Evolutionary conservation across 257 asterid species (phyloP).

Genomic region (Scutellaria galericulata): DNA sequence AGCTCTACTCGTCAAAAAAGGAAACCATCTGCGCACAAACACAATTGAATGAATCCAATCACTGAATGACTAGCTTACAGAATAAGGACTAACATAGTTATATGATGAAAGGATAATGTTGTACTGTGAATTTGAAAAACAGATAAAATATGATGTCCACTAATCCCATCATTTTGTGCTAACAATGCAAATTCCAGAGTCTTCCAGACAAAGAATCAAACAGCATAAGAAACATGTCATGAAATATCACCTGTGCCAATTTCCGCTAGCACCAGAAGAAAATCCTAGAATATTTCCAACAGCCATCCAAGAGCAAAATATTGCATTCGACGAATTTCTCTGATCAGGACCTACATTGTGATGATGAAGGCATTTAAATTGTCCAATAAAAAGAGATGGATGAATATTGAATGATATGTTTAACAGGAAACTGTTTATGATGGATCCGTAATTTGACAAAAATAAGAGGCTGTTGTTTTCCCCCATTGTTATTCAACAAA

Average conservation of each 20-base stretch:
- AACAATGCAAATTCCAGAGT: neutral
- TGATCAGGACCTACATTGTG: constrained; percentile 84
- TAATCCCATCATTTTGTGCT: constrained; percentile 12
- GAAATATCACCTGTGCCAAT: constrained; percentile 83
- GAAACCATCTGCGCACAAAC: constrained; percentile 84
- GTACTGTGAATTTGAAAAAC: neutral
- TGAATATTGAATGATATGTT: constrained; percentile 20
- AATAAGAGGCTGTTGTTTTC: constrained; percentile 14
- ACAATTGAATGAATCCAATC: constrained; percentile 30
- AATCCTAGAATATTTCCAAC: constrained; percentile 98
- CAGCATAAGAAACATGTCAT: constrained; percentile 21
- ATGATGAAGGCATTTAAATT: constrained; percentile 24
- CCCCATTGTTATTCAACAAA: constrained; percentile 6
- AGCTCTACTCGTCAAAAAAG: constrained; percentile 88
- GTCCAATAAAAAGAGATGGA: constrained; percentile 16
- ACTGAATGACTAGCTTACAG: constrained; percentile 12
- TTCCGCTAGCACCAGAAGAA: constrained; percentile 97
- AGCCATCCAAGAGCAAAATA: constrained; percentile 99
- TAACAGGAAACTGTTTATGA: constrained; percentile 3
- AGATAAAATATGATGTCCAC: constrained; percentile 17
- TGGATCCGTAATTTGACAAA: constrained; percentile 21
- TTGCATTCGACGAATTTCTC: constrained; percentile 93
- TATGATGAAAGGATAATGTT: constrained; percentile 21
- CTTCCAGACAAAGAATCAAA: constrained; percentile 9
- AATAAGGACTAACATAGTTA: constrained; percentile 10